Evolutionary conservation across 192 early-diverging fungal genomes (phyloP).

Genomic region (Helicostylum pulchrum): DNA sequence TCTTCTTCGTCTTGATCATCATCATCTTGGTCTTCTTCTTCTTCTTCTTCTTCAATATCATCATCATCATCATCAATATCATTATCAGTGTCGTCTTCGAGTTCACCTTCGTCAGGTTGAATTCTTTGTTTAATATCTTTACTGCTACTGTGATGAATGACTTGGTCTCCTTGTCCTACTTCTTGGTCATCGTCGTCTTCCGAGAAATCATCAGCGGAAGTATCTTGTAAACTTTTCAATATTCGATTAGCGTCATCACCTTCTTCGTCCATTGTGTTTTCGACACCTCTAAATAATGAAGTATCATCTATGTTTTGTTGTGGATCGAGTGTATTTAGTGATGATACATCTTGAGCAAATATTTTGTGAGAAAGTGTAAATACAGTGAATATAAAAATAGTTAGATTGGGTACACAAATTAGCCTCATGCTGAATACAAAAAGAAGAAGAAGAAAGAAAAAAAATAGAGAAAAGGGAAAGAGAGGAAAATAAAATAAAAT

Average conservation of each 20-base stretch:
- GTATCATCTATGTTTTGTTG: not conserved
- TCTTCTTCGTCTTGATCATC: not conserved
- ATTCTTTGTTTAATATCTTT: not conserved
- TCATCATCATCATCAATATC: constrained; percentile 1
- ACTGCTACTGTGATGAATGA: constrained; percentile 3
- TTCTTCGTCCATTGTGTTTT: constrained; percentile 8
- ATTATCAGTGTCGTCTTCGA: not conserved
- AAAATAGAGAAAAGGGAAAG: not conserved
- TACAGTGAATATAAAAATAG: not conserved
- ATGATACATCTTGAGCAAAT: not conserved
- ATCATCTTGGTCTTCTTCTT: not conserved
- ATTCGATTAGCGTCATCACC: constrained; percentile 14
- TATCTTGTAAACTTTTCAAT: constrained; percentile 9
- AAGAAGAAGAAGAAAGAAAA: too few species aligned
- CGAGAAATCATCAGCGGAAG: constrained; percentile 12
- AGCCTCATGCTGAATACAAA: not conserved
- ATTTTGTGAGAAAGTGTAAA: constrained; percentile 6
- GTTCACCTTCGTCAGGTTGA: not conserved
- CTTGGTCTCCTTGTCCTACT: constrained; percentile 14
- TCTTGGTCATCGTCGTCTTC: constrained; percentile 18
- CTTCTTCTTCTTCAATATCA: not conserved
- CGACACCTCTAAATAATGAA: constrained; percentile 5
- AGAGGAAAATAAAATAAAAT: too few species aligned
- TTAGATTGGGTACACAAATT: constrained; percentile 5
- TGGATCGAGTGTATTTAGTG: constrained; percentile 5